Evolutionary conservation across 2,329 filamentous ascomycete genomes (phyloP), one percentile per base, ranked within the genome.

Genomic region (Scedosporium boydii): DNA sequence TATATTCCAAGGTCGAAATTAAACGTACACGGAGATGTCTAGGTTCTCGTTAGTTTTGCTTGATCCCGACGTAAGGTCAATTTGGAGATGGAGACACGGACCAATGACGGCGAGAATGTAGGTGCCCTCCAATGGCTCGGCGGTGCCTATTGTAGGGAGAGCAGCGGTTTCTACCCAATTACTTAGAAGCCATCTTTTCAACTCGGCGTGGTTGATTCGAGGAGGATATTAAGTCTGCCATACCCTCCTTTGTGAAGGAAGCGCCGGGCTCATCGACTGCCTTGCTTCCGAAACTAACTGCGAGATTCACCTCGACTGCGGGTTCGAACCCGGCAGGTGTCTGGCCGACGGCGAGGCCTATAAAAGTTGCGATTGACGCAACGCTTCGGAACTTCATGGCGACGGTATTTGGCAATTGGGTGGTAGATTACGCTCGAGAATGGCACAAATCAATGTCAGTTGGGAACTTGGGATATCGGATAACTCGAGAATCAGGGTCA

Each of bases 11-110:
- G 26, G 21, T 41, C n/a, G 44, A 21, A 29, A 16, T 41, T 6
- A 3, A 16, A 56, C 60, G n/a, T 61, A 61, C 60, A 61, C 60
- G 2, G 60, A 61, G 34, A 61, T 61, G 23, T 61, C 60, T 61
- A 51, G 26, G 29, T 34, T 29, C 9, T 14, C 18, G 6, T 29
- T 29, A 61, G 53, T 38, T 61, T 42, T 34, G 14, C 29, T 21
- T 18, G 26, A 44, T 14, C 3, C 6, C 38, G n/a, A 44, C 46
- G 9, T 3, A 14, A 14, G n/a, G 6, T 34, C 18, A 51, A 27
- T 5, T 10, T 3, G 27, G 12, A 26, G 14, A 21, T 44, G 44
- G 21, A 44, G 23, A 10, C 4, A 53, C 48, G 18, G 26, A 61
- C 60, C 60, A 42, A 61, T 53, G 14, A 61, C 27, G 6, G 53